A percentile compares a stretch with the other conserved stretches of the same genome.
These are phyloP conservation scores for Spinellus fusiger DNA, from an alignment of 192 early-diverging fungal genomes.

Conservation along the genomic window DNA sequence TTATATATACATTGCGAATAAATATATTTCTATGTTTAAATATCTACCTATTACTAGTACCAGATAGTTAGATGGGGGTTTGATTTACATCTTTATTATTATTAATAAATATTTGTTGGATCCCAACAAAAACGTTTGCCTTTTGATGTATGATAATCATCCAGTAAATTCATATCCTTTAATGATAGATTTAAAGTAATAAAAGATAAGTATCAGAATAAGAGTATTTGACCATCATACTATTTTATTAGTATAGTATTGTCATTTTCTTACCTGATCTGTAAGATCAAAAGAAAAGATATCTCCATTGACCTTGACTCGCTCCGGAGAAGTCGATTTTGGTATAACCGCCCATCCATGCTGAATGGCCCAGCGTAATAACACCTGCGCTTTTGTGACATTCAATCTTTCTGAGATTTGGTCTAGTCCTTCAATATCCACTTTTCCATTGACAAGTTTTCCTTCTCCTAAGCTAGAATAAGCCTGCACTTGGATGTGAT, in stretches of 20 bases:
- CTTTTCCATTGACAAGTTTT: constrained; percentile 25
- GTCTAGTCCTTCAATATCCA: constrained; percentile 18
- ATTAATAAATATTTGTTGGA: constrained; percentile 30
- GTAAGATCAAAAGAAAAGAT: constrained; percentile 45
- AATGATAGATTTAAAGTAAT: neutral
- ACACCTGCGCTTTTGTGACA: constrained; percentile 39
- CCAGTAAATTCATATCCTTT: constrained; percentile 37
- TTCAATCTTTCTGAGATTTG: constrained; percentile 18
- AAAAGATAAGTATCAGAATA: neutral
- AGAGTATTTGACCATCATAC: neutral
- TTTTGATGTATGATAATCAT: constrained; percentile 24
- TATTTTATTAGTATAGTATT: neutral
- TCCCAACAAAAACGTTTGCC: constrained; percentile 42
- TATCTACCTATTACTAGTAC: no score
- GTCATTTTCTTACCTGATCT: constrained; percentile 21
- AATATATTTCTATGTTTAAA: no score
- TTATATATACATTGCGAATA: no score
- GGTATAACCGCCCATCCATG: constrained; percentile 61
- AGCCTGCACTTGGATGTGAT: constrained; percentile 58
- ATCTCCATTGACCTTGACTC: constrained; percentile 38
- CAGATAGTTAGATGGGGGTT: no score
- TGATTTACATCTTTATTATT: no score
- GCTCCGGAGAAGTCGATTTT: constrained; percentile 45
- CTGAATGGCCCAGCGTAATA: constrained; percentile 64
- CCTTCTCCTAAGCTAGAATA: constrained; percentile 72